Percentiles rank a stretch among this genome's conserved stretches.
Evolutionary conservation across 106 monocot species (phyloP).

Genomic region (Dioscorea alata): DNA sequence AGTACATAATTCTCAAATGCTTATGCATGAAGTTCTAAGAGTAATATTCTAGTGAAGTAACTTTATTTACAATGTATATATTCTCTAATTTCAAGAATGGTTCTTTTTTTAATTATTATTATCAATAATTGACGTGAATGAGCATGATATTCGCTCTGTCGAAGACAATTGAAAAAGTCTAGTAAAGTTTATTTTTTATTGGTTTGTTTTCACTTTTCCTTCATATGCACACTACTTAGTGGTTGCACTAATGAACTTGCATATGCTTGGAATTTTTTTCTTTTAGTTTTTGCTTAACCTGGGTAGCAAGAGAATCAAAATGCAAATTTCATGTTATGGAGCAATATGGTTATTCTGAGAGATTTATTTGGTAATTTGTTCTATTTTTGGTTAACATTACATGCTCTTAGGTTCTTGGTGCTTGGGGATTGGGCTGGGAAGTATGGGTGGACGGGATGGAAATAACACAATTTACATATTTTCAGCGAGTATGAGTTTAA

Average conservation of each 20-base stretch:
- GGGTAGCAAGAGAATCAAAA: too few relatives aligned
- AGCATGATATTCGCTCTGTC: conserved; percentile 97
- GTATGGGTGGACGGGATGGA: conserved; percentile 99
- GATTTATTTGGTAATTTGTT: neutral
- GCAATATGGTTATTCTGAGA: neutral
- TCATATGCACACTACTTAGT: too few relatives aligned
- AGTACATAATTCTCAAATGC: too few relatives aligned
- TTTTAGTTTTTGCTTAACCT: too few relatives aligned
- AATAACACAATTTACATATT: conserved; percentile 97
- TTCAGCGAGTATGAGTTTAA: conserved; percentile 67
- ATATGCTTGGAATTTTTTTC: too few relatives aligned
- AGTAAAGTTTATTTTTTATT: conserved; percentile 24
- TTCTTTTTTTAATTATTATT: conserved; percentile 2
- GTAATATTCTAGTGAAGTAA: too few relatives aligned
- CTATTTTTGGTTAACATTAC: neutral
- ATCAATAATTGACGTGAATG: conserved; percentile 86
- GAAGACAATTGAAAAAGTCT: conserved; percentile 99
- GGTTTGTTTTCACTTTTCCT: too few relatives aligned
- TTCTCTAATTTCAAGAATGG: neutral
- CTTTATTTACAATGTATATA: neutral
- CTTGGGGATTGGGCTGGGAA: conserved; percentile 99
- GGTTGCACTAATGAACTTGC: neutral
- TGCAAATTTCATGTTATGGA: too few relatives aligned
- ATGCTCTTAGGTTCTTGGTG: conserved; percentile 80
- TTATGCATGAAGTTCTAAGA: too few relatives aligned